Conservation (phyloP, 768 basidiomycete genomes). For the Lactarius trivialis region DNA sequence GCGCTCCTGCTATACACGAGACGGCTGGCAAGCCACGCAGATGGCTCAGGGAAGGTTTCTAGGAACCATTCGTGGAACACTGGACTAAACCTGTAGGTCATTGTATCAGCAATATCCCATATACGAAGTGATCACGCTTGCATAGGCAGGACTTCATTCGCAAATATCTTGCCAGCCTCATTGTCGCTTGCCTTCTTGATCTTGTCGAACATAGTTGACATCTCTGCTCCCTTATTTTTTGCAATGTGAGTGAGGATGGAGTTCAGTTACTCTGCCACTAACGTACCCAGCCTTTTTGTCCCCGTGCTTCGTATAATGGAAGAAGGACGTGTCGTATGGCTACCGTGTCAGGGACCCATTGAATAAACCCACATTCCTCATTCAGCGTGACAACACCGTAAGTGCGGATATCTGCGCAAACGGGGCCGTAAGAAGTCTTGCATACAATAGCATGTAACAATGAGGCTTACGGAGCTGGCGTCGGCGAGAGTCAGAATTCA, state of each 20-base stretch:
- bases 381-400: slow-evolving; percentile 98
- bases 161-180: slow-evolving; percentile 47
- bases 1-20: slow-evolving; percentile 80
- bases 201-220: slow-evolving; percentile 41
- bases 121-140: slow-evolving; percentile 30
- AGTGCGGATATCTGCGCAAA: slow-evolving; percentile 79
- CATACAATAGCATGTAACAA: not conserved
- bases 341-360: slow-evolving; percentile 95
- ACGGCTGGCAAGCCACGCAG: slow-evolving; percentile 89
- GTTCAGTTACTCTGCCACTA: not conserved
- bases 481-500: slow-evolving; percentile 87
- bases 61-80: slow-evolving; percentile 98
- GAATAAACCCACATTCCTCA: slow-evolving; percentile 94
- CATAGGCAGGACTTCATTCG: slow-evolving; percentile 49
- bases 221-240: slow-evolving; percentile 36
- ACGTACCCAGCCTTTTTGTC: slow-evolving; percentile 45
- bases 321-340: slow-evolving; percentile 72
- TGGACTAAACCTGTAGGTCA: slow-evolving; percentile 54
- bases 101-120: not conserved
- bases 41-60: slow-evolving; percentile 94
- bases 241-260: not conserved
- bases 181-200: slow-evolving; percentile 47
- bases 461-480: slow-evolving; percentile 73
- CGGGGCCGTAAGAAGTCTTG: slow-evolving; percentile 7
- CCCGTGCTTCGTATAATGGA: slow-evolving; percentile 54